Base-by-base conservation (phyloP, 2,329 filamentous ascomycete genomes). In the Penicillium sp. region DNA sequence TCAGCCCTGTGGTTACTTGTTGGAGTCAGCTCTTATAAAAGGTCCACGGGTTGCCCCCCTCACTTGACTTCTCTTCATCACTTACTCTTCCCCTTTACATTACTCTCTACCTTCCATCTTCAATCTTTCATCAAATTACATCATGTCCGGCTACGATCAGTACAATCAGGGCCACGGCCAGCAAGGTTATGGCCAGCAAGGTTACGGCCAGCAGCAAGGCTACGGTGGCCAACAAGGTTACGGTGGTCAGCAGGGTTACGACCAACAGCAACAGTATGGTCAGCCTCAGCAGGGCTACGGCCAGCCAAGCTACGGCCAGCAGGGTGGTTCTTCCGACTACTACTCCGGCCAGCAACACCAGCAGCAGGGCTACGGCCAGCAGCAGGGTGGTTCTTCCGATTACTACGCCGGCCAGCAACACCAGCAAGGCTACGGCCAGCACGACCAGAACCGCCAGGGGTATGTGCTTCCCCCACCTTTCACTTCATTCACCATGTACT, bases 81-180 rank as follows among this genome's bases (percentile, higher is more conserved):
- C 47, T 47, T 60, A 57, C 33, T 50, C 50, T 51, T 36, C 43
- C 51, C 31, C 19, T 34, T 43, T 40, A 27, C 38, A 53, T 44
- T 34, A 50, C 19, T 13, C 31, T 27, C 19, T 11, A 33, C 15
- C n/a, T 53, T 45, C 40, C 21, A 46, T 8, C 29, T 29, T 36
- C 50, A 29, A 38, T 33, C n/a, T 41, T 15, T 7, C 6, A 58
- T 38, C 49, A 53, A 46, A 23, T 31, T 31, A 36, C 29, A 34
- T 48, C 44, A 67, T 67, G 62, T 65, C 66, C 39, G 67, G 68
- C 50, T 70, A 69, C 66, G 59, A 61, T 43, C 64, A 68, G 15
- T 57, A 58, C 55, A 51, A 51, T 45, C 52, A 65, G 39, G 60
- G 62, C 52, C 60, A 67, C 55, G 56, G 58, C 36, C 56, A 62